Evolutionary conservation across 805 yeast species (phyloP), one percentile per base, ranked within the genome.

Genomic region (Kodamaea leandrae): DNA sequence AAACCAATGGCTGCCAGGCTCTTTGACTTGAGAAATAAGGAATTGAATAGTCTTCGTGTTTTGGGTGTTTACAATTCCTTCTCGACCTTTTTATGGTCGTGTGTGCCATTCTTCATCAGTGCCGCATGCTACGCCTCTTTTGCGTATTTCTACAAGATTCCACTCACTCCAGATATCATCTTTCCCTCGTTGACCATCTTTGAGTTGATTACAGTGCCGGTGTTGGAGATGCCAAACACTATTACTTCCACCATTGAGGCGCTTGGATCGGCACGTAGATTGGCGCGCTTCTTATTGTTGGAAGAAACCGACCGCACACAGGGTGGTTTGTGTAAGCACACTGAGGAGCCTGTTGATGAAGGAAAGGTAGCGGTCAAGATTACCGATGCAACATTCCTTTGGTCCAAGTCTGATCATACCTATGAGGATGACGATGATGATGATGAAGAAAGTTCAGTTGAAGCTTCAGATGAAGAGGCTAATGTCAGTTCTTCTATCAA

Each of bases 101-200:
- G 66, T 29, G 60, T 67, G 36, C 73, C 73, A 4, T 66, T 63
- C 49, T 54, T 53, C 23, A 51, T 68, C 13, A 60, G 68, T 14
- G 53, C 65, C 43, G 55, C 71, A 7, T 54, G 63, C 7, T 68
- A 62, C 44, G 45, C 57, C 1, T 45, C 55, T 4, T 66, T 57
- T 45, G 55, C 64, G 8, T 30, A 46, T 24, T 35, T 55, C 18
- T 46, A 55, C 42, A 48, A 54, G 5, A 47, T 46, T 15, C 55
- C 61, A 0, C 55, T 68, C 35, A 57, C 66, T 2, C 72, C 73
- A 4, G 59, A 63, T 6, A 57, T 64, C 27, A 51, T 64, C 3
- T 67, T 68, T 53, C 73, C 73, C 10, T 62, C 70, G 1, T 58
- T 67, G 45, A 52, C 69, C 1, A 51, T 67, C 29, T 68, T 68